Evolutionary conservation across 768 basidiomycete species (phyloP), one percentile per base, ranked within the genome.

Genomic region (Boletus sp.): DNA sequence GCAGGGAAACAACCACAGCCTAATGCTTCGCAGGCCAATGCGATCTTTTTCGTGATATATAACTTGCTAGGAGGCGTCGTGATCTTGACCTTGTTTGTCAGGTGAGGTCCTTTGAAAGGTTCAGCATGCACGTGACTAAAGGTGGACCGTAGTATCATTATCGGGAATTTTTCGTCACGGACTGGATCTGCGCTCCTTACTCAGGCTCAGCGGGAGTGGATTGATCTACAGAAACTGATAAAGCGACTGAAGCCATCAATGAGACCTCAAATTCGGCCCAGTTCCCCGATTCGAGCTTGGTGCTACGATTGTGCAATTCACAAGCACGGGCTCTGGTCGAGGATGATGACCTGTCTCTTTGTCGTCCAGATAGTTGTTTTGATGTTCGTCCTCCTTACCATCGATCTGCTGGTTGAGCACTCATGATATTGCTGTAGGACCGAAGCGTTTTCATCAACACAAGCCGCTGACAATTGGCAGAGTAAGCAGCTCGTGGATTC

Each of bases 271-370:
- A 65, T 55, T 15, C 77, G 79, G 17, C 93, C 93, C 0, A 71
- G 70, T 0, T 77, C 71, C 56, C 58, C 62, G 0, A 61, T 93
- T 30, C 79, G 87, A 49, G 76, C 79, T 21, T 98, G 96, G 94
- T 98, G 96, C 68, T 96, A 84, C 66, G 88, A 95, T 52, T 82
- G 93, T 29, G 95, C 96, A 0, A 83, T 93, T 15, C 78, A 84
- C 57, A 98, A 98, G 69, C 89, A 93, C 63, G 96, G 96, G 2
- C 93, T 87, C 84, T 98, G 95, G 95, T 81, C 88, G 7, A 76
- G 86, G 53, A 73, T 73, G 46, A 88, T 95, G 81, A 93, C 92
- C 0, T 66, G 82, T 4, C 67, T 96, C 23, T 95, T 93, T 63
- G 68, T 90, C 19, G 39, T 90, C 17, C 95, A 98, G 66, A 90